Base-by-base conservation (phyloP, 768 basidiomycete genomes). In the Collybiopsis luxurians region DNA sequence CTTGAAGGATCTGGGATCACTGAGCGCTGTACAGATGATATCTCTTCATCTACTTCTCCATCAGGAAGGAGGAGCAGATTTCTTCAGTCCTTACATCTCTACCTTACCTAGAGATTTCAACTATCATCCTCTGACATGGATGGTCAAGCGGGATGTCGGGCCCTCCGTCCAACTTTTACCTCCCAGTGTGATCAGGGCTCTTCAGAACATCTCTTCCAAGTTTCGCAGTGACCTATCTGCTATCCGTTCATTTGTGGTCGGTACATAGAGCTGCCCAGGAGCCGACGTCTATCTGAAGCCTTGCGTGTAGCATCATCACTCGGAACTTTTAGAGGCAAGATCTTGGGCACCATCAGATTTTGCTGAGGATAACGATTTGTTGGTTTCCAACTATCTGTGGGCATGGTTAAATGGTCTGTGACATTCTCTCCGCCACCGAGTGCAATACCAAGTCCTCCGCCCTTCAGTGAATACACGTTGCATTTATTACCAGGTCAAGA, bases 401-500 rank as follows among this genome's bases (percentile, higher is more conserved):
- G 93, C 83, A 1, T 98, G 95, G 95, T 78, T 98, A 10, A 95
- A 87, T 65, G 92, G 95, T 90, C 61, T 57, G 77, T 67, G 36
- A 12, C 28, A 28, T 23, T 27, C 7, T 30, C 15, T 12, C 4
- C 23, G n/a, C 30, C 26, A 34, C 24, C 48, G 13, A 39, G 49
- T 53, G 47, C 19, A 13, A 38, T 24, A 19, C 15, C 7, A 39
- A 23, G 12, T 31, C n/a, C 57, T 12, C 24, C 26, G 63, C 48
- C 10, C 43, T 47, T 15, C 63, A 94, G 93, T 97, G 56, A 98
- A 98, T 69, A 98, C 95, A 4, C 85, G 96, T 47, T 94, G 90
- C 67, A 83, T 98, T 21, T 94, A 84, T 69, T 82, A 85, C 66
- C 85, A 81, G 58, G 69, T 86, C 42, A 80, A 75, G 60, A 64